A percentile compares a stretch with the other conserved stretches of the same genome.
Conservation (phyloP, 2,329 filamentous ascomycete species). For the Blumeria graminis region DNA sequence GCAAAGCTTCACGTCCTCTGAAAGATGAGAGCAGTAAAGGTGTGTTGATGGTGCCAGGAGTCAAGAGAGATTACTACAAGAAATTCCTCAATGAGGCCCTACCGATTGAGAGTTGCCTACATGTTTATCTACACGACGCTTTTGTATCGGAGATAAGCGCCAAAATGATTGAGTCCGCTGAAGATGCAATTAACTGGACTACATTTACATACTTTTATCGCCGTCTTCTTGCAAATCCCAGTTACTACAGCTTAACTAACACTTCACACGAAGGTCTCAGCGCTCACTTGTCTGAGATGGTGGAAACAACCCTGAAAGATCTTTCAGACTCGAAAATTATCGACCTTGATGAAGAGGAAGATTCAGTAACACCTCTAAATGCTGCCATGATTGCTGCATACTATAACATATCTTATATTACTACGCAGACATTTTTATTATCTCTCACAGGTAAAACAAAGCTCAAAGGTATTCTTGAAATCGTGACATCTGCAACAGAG, state of each 20-base stretch:
- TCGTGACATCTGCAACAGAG: slow-evolving; percentile 87
- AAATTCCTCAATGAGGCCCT: slow-evolving; percentile 94
- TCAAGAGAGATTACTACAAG: slow-evolving; percentile 94
- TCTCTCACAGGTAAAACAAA: slow-evolving; percentile 76
- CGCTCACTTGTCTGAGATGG: slow-evolving; percentile 77
- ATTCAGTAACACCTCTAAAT: slow-evolving; percentile 70
- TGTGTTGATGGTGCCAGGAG: slow-evolving; percentile 86
- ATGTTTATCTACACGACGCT: slow-evolving; percentile 77
- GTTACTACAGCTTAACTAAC: slow-evolving; percentile 77
- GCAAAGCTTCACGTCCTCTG: slow-evolving; percentile 60
- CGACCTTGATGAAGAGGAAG: slow-evolving; percentile 84
- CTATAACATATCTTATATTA: slow-evolving; percentile 98
- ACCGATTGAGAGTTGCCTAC: slow-evolving; percentile 82
- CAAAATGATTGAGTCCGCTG: slow-evolving; percentile 81
- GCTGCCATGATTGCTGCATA: slow-evolving; percentile 96
- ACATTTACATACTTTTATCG: slow-evolving; percentile 98
- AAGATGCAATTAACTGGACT: slow-evolving; percentile 94
- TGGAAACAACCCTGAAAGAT: slow-evolving; percentile 80
- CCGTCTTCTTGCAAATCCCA: slow-evolving; percentile 79
- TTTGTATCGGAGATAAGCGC: slow-evolving; percentile 96
- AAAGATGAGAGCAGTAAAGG: slow-evolving; percentile 64
- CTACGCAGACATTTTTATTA: slow-evolving; percentile 94
- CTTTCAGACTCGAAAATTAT: slow-evolving; percentile 84
- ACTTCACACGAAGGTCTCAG: slow-evolving; percentile 85
- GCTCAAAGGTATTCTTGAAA: slow-evolving; percentile 90